These are phyloP conservation scores for Penicillium sp. DNA, from an alignment of 2,329 filamentous ascomycete genomes.

Conservation along the genomic window DNA sequence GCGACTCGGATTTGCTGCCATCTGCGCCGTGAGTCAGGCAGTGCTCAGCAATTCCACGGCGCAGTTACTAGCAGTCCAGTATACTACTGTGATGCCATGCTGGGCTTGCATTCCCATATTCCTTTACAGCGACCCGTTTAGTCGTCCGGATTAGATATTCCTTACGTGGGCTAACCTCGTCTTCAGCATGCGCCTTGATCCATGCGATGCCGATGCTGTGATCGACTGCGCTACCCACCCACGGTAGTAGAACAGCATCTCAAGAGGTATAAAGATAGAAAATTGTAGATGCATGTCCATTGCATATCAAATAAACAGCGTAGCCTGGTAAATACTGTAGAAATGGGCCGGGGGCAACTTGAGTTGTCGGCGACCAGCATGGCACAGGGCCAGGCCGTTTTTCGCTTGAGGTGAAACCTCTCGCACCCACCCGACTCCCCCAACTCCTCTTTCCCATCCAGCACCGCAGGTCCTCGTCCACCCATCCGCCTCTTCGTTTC, in stretches of 20 bases:
- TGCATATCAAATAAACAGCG: neutral
- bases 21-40: neutral
- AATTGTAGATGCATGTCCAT: neutral
- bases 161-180: neutral
- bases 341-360: slow-evolving; percentile 4
- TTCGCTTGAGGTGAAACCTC: slow-evolving; percentile 42
- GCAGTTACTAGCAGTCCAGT: neutral
- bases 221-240: slow-evolving; percentile 1
- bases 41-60: too few relatives aligned
- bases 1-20: neutral
- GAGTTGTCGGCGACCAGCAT: slow-evolving; percentile 20
- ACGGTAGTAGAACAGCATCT: neutral
- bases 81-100: neutral
- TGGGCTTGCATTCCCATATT: neutral
- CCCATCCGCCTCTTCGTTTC: neutral
- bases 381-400: slow-evolving; percentile 31
- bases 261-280: neutral
- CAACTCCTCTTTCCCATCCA: slow-evolving; percentile 21
- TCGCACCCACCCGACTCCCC: slow-evolving; percentile 27
- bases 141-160: neutral
- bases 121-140: neutral
- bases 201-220: slow-evolving; percentile 1
- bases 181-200: neutral
- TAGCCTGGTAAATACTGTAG: neutral
- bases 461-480: neutral